Base-by-base conservation (phyloP, 2,329 filamentous ascomycete species). In the Aspergillus fumigatus region DNA sequence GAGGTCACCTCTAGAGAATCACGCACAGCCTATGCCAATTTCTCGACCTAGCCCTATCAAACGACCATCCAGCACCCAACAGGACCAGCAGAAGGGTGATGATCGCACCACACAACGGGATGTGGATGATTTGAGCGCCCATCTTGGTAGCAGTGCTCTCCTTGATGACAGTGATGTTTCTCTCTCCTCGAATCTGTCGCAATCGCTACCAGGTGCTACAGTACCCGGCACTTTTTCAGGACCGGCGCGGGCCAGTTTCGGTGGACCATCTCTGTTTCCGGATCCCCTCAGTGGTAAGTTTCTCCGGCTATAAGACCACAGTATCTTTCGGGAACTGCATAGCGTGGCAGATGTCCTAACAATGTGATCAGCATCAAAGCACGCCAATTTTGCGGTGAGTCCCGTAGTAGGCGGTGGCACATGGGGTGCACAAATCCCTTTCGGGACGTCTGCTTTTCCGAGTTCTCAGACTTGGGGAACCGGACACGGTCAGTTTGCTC, bases 81-180 rank as follows among this genome's bases (percentile, higher is more conserved):
- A 77, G 54, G 81, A 81, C 45, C 74, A 70, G 61, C 73, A 70
- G 54, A 70, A 70, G 41, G 70, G 74, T 29, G 70, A 75, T 29
- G 75, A 78, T 21, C 68, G 71, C 57, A 71, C 70, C 45, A 69
- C 72, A 1, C 79, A 81, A 26, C 75, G 78, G 27, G 86, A 88
- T 55, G 78, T 91, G 21, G 90, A 93, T 54, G 84, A 90, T 50
- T 77, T 89, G 54, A 88, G 86, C 60, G 84, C 88, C 59, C 92
- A 94, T 65, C 81, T 99, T 26, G 94, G 94, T 11, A 97, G 93
- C 73, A 92, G 91, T 65, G 94, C 92, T 11, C 79, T 99, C 11
- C 79, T 97, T 45, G 85, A 87, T 60, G 85, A 88, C 49, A 88
- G 88, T 59, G 92, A 95, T 68, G 77, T 86, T 73, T 66, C 90